Evolutionary conservation across 2,329 filamentous ascomycete genomes (phyloP).

Genomic region (Alternaria postmessia): DNA sequence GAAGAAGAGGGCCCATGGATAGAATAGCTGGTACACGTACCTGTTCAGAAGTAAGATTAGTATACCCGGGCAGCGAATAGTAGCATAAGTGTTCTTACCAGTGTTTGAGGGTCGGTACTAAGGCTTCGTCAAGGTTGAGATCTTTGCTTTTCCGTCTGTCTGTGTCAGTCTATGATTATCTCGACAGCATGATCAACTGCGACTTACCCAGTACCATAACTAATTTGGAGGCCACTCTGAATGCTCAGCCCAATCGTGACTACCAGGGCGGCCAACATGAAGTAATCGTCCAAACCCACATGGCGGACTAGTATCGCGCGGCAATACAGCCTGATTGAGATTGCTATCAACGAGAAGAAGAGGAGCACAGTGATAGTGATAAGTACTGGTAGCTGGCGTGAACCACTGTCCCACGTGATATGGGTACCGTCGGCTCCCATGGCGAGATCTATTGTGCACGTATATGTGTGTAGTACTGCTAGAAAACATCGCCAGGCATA

Average conservation of each 20-base stretch:
- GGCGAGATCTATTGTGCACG: not conserved
- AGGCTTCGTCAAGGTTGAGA: not conserved
- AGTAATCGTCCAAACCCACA: not conserved
- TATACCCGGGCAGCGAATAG: fast-evolving
- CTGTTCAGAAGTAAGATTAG: not conserved
- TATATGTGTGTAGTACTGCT: not conserved
- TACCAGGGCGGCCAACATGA: not conserved
- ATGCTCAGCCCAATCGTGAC: not conserved
- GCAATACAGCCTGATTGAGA: not conserved
- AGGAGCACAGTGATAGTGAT: not conserved
- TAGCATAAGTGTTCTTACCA: not conserved
- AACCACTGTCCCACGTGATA: not conserved
- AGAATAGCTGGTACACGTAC: not conserved
- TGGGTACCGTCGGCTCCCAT: not conserved
- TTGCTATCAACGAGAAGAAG: not conserved
- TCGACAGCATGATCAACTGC: not conserved
- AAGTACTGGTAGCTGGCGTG: not conserved
- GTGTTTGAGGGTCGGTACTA: not conserved
- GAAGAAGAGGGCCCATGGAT: not conserved
- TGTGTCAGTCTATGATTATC: not conserved
- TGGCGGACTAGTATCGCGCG: not conserved
- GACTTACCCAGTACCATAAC: not conserved
- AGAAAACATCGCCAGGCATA: not conserved
- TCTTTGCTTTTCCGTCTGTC: not conserved
- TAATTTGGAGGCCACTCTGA: not conserved